Percentiles rank a stretch among this genome's conserved stretches.
Evolutionary conservation across 2,329 filamentous ascomycete genomes (phyloP).

Genomic region (Bipolaris gigantea): DNA sequence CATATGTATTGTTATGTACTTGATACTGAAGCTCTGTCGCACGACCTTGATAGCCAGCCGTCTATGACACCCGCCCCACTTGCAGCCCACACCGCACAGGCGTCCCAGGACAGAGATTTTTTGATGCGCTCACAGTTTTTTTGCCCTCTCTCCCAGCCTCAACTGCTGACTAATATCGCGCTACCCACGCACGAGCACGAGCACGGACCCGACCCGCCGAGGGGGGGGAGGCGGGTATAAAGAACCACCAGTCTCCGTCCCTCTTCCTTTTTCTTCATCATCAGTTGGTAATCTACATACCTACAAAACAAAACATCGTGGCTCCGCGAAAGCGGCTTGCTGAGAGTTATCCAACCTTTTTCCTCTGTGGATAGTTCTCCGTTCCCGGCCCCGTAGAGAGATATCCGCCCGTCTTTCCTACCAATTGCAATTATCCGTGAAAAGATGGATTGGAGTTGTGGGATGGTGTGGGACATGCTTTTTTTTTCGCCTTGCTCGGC

Average conservation of each 20-base stretch:
- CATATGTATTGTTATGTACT: too few species aligned
- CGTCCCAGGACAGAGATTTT: background rate
- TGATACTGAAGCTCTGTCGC: background rate
- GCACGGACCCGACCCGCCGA: background rate
- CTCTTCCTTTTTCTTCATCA: constrained; percentile 36
- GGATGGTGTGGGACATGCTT: constrained; percentile 46
- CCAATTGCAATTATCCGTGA: constrained; percentile 45
- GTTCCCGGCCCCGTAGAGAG: constrained; percentile 49
- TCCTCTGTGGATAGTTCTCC: constrained; percentile 45
- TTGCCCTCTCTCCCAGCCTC: background rate
- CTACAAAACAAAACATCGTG: constrained; percentile 44
- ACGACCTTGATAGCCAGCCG: background rate
- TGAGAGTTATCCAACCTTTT: constrained; percentile 44
- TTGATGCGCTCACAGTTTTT: background rate
- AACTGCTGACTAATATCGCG: constrained; percentile 9
- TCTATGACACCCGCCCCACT: background rate
- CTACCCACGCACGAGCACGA: too few species aligned
- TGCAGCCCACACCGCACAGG: background rate
- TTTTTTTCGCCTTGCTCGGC: background rate
- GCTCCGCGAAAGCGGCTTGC: constrained; percentile 48
- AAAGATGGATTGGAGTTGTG: constrained; percentile 49
- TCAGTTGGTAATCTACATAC: constrained; percentile 43
- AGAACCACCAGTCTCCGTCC: constrained; percentile 24
- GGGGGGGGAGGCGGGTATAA: too few species aligned
- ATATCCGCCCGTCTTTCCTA: constrained; percentile 45